A percentile compares a stretch with the other conserved stretches of the same genome.
Evolutionary conservation across 352 stramenopile species (phyloP).

Genomic region (Phytophthora boehmeriae): DNA sequence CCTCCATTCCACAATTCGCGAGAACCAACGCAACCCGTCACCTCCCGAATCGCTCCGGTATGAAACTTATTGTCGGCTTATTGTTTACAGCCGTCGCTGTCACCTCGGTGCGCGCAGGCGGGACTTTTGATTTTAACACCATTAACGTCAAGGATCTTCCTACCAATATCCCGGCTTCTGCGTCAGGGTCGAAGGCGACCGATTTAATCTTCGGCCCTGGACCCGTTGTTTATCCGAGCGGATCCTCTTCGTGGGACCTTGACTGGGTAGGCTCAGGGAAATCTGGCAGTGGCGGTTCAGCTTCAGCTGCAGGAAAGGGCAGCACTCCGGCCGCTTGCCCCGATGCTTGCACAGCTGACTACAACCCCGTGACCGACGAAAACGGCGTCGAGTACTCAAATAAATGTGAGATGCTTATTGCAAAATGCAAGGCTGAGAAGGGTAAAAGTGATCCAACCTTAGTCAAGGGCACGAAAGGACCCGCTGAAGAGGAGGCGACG

Average conservation of each 20-base stretch:
- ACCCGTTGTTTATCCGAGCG: constrained; percentile 18
- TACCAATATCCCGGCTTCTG: neutral
- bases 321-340: constrained; percentile 11
- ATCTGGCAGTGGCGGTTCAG: neutral
- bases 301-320: constrained; percentile 6
- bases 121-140: constrained; percentile 12
- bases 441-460: constrained; percentile 9
- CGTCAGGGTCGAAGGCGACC: constrained; percentile 3
- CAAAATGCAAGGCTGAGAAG: constrained; percentile 22
- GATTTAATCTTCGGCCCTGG: constrained; percentile 13
- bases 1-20: neutral
- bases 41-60: neutral
- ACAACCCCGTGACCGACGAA: constrained; percentile 22
- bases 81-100: constrained; percentile 21
- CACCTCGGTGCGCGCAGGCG: constrained; percentile 9
- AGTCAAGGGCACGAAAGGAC: constrained; percentile 14
- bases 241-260: constrained; percentile 24
- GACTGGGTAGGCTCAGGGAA: constrained; percentile 12
- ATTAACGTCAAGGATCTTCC: constrained; percentile 15
- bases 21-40: neutral
- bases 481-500: neutral
- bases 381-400: constrained; percentile 24
- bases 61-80: constrained; percentile 25
- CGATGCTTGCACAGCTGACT: constrained; percentile 22
- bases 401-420: constrained; percentile 21